Base-by-base conservation (phyloP, 176 grass and related monocot species). In the Paspalum notatum region DNA sequence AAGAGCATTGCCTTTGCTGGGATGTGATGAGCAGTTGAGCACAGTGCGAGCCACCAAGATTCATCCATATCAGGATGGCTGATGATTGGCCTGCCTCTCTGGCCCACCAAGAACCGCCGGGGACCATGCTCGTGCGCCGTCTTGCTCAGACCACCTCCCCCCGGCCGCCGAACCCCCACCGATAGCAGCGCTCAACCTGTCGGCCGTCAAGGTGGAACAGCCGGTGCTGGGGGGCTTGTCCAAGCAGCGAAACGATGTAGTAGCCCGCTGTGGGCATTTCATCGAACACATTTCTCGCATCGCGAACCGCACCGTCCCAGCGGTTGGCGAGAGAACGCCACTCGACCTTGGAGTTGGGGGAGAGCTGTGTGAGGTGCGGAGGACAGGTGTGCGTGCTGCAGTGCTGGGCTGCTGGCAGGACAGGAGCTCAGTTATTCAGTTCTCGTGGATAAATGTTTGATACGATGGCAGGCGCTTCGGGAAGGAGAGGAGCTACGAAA, bases 1-100 rank as follows among this genome's bases (percentile, higher is more conserved):
- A 82, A 83, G 68, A 15, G 43, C 70, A 48, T 74, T 68, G 59
- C 47, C 64, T 76, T 89, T 83, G 75, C 69, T 20, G 66, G 47
- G 65, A 57, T 71, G 74, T 16, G 67, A 40, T 64, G 62, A 12
- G 5, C 46, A 44, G 27, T 18, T 25, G 21, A 45, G 52, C 13
- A 8, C 8, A 51, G 12, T 4, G n/a, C 55, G 20, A n/a, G 44
- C 62, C 66, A 71, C 40, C 71, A 64, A 71, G 54, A 91, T 46
- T 59, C 84, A 39, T 83, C 59, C 9, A 26, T 50, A 44, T 43
- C 27, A 24, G 57, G 65, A 61, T 75, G 45, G 5, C 78, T 7
- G 46, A 49, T 50, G n/a, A n/a, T n/a, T n/a, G n/a, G n/a, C n/a
- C 78, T 4, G 10, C 72, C 27, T 49, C 40, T 42, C 47, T 80